Base-by-base conservation (phyloP, 768 basidiomycete genomes). In the Collybia sordida region DNA sequence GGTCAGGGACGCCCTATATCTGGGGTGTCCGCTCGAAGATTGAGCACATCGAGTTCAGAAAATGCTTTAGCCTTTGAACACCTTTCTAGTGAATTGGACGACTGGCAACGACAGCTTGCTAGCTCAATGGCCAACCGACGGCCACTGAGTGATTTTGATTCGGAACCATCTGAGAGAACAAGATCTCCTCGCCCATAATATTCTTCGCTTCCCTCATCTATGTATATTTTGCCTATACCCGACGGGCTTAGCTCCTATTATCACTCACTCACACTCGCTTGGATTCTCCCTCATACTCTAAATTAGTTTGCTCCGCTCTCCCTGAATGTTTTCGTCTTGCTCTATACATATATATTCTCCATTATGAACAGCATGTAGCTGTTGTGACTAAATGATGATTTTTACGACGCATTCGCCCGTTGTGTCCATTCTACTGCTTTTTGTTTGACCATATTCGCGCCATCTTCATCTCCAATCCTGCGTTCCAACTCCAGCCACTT, bases 351-450 rank as follows among this genome's bases (percentile, higher is more conserved):
- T 67, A 37, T 35, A 38, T 65, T 61, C 31, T 60, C 51, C 49
- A 52, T 53, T 62, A 68, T 65, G 62, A 62, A 59, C 61, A 64
- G 66, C 52, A 55, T 59, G 53, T 48, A 53, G 57, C 59, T 60
- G 57, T 50, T 63, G 55, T 58, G 54, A 54, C 51, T 54, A 43
- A 58, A 57, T 57, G 57, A 60, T 54, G 51, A 59, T 55, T 49
- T 50, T 48, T 54, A 72, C 54, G 72, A 70, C 48, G 65, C 64
- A 40, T 72, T 72, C 18, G 86, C 84, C 57, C 69, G 77, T 64
- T 83, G 87, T 53, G 90, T 90, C 93, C 93, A 99, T 66, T 92
- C 93, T 36, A 93, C 71, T 11, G 97, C 97, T 64, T 88, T 90
- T 56, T 82, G 74, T 73, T 98, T 99, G 40, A 97, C 95, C 40